These are phyloP conservation scores for Roridomyces roridus DNA, from an alignment of 768 basidiomycete species.

Conservation along the genomic window DNA sequence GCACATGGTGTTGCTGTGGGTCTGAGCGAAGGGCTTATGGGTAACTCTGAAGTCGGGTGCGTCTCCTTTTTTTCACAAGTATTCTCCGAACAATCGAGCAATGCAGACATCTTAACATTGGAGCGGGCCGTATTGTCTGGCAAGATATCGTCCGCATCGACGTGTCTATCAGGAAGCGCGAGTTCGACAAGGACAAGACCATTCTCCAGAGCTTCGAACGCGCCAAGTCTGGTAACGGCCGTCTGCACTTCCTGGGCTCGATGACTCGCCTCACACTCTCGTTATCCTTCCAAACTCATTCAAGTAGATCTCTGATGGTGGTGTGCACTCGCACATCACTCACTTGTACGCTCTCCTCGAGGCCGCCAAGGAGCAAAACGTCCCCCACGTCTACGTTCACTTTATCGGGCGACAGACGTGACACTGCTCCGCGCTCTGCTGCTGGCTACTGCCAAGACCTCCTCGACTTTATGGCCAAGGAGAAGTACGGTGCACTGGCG, in stretches of 20 bases:
- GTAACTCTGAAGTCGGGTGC: slow-evolving; percentile 96
- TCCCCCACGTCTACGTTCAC: slow-evolving; percentile 89
- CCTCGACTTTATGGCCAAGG: slow-evolving; percentile 76
- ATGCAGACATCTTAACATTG: too few species aligned
- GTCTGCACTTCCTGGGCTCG: slow-evolving; percentile 88
- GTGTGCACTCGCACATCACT: slow-evolving; percentile 94
- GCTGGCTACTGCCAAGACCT: slow-evolving; percentile 80
- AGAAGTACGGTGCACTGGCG: slow-evolving; percentile 80
- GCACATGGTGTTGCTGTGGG: slow-evolving; percentile 89
- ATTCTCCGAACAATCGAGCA: too few species aligned
- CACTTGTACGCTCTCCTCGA: slow-evolving; percentile 92
- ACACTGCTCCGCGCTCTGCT: slow-evolving; percentile 89
- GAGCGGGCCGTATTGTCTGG: slow-evolving; percentile 96
- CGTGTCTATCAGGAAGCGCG: slow-evolving; percentile 85
- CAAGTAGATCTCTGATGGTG: slow-evolving; percentile 85
- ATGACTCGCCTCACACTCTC: slow-evolving; percentile 46
- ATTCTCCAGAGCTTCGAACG: slow-evolving; percentile 77
- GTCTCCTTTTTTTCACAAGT: slow-evolving; percentile 43
- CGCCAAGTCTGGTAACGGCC: slow-evolving; percentile 83
- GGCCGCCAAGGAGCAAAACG: slow-evolving; percentile 84
- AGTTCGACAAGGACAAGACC: slow-evolving; percentile 79
- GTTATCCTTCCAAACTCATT: not conserved
- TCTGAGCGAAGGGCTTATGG: too few species aligned
- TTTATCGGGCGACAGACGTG: slow-evolving; percentile 95
- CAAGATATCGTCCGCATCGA: slow-evolving; percentile 98